Evolutionary conservation across 164 flowering plant species (phyloP), one percentile per base, ranked within the genome.

Genomic region (Sedum album): DNA sequence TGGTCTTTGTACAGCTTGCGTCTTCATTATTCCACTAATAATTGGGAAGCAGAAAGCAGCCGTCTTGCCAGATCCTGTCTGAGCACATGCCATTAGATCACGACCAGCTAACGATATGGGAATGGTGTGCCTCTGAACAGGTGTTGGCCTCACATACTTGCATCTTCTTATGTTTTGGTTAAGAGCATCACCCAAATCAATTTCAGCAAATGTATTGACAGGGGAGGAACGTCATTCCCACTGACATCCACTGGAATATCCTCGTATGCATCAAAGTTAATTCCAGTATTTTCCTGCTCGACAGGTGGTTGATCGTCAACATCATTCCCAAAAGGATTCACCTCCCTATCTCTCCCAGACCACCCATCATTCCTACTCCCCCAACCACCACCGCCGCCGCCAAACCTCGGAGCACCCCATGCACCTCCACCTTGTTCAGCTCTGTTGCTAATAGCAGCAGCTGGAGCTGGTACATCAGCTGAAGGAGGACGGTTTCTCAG

Each of bases 1-100:
- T 26, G 30, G 60, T 11, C 60, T 55, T 55, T 55, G 60, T 1
- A 55, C 60, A 23, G 60, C 60, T 25, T 55, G 60, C 23, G 30
- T 55, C 60, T 55, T 80, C 89, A 88, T 82, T 60, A 88, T 88
- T 41, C 94, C 94, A 73, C 86, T 79, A 38, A 88, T 86, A 61
- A 88, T 86, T 0, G 94, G 94, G 65, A 87, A 84, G 76, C 90
- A 85, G 69, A 89, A 89, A n/a, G n/a, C n/a, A n/a, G n/a, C n/a
- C n/a, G n/a, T n/a, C n/a, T n/a, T n/a, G n/a, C n/a, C n/a, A n/a
- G n/a, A n/a, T n/a, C n/a, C n/a, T n/a, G n/a, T n/a, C n/a, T n/a
- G n/a, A n/a, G n/a, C n/a, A n/a, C n/a, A n/a, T n/a, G n/a, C n/a
- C n/a, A 88, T 88, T 74, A 88, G 73, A 69, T 88, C 95, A 64